These are phyloP conservation scores for Daucus carota DNA, from an alignment of 129 eudicot genomes.

Conservation along the genomic window DH1_v3.0 NC_030381.2:37334501-37335000, in stretches of 20 bases:
- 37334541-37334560: no score
- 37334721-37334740: constrained; percentile 91
- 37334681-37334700: constrained; percentile 71
- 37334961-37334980: constrained; percentile 61
- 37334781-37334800: constrained; percentile 78
- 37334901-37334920: constrained; percentile 89
- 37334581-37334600: background rate
- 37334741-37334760: constrained; percentile 89
- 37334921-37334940: constrained; percentile 89
- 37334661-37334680: background rate
- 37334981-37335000: constrained; percentile 45
- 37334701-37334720: constrained; percentile 98
- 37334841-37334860: constrained; percentile 97
- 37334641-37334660: background rate
- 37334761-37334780: constrained; percentile 61
- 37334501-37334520: background rate
- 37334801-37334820: constrained; percentile 95
- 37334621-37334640: background rate
- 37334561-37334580: background rate
- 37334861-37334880: constrained; percentile 61
- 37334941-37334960: constrained; percentile 47
- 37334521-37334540: background rate
- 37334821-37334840: constrained; percentile 71
- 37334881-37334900: constrained; percentile 83
- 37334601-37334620: background rate